Conservation (phyloP, 2,329 filamentous ascomycete genomes). For the Trichophyton equinum region DNA sequence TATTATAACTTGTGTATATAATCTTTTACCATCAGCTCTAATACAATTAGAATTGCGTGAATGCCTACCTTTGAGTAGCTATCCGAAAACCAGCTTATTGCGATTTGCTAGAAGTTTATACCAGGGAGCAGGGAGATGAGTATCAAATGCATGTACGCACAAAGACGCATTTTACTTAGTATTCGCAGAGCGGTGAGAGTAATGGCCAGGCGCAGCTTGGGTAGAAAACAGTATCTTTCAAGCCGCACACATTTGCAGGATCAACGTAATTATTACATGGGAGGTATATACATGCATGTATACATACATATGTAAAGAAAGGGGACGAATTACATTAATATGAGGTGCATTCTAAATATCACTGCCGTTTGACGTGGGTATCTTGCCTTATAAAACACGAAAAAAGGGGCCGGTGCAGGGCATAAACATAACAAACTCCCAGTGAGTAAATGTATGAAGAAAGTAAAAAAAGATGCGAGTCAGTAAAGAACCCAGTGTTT, state of each 20-base stretch:
- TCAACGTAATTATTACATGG: neutral
- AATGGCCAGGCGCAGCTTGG: too few species aligned
- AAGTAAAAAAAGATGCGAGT: neutral
- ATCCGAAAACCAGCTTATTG: too few species aligned
- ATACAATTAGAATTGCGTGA: neutral
- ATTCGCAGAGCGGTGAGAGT: neutral
- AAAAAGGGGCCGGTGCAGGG: neutral
- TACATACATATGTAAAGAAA: too few species aligned
- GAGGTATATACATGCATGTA: neutral
- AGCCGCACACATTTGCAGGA: neutral
- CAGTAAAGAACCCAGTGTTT: neutral
- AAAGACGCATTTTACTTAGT: neutral
- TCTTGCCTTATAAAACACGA: neutral
- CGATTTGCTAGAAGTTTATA: neutral
- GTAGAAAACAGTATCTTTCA: neutral
- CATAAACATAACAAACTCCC: neutral
- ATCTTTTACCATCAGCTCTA: neutral
- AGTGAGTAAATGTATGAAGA: neutral
- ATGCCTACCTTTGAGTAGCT: neutral
- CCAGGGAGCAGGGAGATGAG: neutral
- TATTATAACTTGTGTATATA: neutral
- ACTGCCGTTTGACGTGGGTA: neutral
- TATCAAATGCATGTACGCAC: neutral
- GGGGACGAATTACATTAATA: too few species aligned
- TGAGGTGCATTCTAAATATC: neutral